These are phyloP conservation scores for Pulveroboletus sp. DNA, from an alignment of 768 basidiomycete genomes.

Conservation along the genomic window DNA sequence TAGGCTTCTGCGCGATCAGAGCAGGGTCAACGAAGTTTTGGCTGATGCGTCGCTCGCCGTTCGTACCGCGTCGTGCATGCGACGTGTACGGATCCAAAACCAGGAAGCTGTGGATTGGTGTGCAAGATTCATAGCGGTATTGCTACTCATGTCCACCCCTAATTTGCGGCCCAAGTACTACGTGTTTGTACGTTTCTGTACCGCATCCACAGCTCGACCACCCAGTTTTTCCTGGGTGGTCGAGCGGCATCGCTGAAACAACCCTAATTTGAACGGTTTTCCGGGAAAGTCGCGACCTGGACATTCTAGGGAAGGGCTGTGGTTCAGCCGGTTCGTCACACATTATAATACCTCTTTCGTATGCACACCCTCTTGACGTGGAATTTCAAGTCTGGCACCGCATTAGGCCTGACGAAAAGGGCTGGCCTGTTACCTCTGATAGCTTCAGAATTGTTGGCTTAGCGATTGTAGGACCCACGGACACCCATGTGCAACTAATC, in stretches of 20 bases:
- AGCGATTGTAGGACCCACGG: conserved; percentile 24
- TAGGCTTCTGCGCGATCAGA: conserved; percentile 5
- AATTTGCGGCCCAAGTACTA: conserved; percentile 14
- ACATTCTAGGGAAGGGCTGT: conserved; percentile 7
- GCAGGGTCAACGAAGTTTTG: conserved; percentile 11
- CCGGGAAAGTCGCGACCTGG: conserved; percentile 11
- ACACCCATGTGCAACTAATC: conserved; percentile 17
- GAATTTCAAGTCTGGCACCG: conserved; percentile 12
- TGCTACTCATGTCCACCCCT: conserved; percentile 20
- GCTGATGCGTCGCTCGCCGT: conserved; percentile 6
- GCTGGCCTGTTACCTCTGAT: conserved; percentile 17
- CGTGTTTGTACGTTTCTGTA: conserved; percentile 22
- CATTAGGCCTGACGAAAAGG: conserved; percentile 1
- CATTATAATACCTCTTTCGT: conserved; percentile 4
- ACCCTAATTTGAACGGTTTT: conserved; percentile 9
- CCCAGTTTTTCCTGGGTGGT: conserved; percentile 3
- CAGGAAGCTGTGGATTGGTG: conserved; percentile 8
- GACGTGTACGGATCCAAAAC: conserved; percentile 15
- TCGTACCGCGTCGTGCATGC: conserved; percentile 1
- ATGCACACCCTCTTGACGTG: conserved; percentile 21
- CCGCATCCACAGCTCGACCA: conserved; percentile 13
- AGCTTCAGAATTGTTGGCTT: conserved; percentile 21
- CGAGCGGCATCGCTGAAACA: conserved; percentile 13
- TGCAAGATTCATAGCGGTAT: conserved; percentile 2
- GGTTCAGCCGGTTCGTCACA: conserved; percentile 13